Conservation (phyloP, 352 stramenopile genomes). For the Salisapilia sapeloensis region DNA sequence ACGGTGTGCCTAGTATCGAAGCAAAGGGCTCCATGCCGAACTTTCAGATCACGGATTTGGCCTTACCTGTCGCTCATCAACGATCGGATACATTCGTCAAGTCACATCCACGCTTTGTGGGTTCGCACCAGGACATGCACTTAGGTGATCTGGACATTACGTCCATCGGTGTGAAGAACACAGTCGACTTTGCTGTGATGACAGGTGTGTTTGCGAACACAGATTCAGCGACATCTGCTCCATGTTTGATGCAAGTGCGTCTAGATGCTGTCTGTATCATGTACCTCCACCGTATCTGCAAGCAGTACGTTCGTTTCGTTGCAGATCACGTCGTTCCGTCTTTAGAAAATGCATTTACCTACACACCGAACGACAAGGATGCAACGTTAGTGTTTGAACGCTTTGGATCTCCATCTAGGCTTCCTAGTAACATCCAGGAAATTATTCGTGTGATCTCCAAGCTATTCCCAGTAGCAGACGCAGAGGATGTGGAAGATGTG, state of each 20-base stretch:
- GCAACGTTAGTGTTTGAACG: conserved; percentile 10
- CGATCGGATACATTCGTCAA: conserved; percentile 16
- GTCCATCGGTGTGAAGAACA: conserved; percentile 40
- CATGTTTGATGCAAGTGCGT: conserved; percentile 20
- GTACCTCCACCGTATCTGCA: conserved; percentile 76
- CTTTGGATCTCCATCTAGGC: too few relatives aligned
- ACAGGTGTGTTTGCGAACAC: neutral
- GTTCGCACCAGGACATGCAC: conserved; percentile 32
- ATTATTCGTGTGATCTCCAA: too few relatives aligned
- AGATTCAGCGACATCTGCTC: conserved; percentile 2
- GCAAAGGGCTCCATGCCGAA: conserved; percentile 54
- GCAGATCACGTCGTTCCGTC: conserved; percentile 27
- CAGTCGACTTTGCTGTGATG: conserved; percentile 39
- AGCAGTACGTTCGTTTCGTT: conserved; percentile 70
- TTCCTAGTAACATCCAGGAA: too few relatives aligned
- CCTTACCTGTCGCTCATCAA: conserved; percentile 13
- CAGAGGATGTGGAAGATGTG: neutral
- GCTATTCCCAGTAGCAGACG: neutral
- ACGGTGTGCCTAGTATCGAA: conserved; percentile 9
- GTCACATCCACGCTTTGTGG: conserved; percentile 55
- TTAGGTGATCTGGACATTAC: conserved; percentile 15
- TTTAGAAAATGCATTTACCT: conserved; percentile 10
- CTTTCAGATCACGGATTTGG: conserved; percentile 51
- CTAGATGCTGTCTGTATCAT: conserved; percentile 68
- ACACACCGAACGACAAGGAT: conserved; percentile 11